Conservation (phyloP, 306 rosid genomes). For the Cicer yamashitae region DNA sequence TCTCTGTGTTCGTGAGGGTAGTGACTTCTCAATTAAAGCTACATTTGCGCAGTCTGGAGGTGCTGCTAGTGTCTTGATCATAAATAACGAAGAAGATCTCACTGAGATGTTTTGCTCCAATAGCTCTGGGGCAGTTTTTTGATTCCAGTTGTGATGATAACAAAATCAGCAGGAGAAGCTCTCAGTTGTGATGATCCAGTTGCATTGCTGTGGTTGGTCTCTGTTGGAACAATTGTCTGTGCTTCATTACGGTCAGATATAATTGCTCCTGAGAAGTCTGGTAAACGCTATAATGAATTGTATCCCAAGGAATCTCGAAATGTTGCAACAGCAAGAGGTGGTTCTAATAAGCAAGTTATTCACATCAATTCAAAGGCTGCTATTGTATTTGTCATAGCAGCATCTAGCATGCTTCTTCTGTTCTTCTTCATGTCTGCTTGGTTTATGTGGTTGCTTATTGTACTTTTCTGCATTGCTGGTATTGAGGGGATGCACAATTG, state of each 20-base stretch:
- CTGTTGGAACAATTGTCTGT: conserved; percentile 80
- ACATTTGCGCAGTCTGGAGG: conserved; percentile 72
- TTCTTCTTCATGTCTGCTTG: conserved; percentile 95
- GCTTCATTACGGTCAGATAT: conserved; percentile 87
- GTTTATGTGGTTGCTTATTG: conserved; percentile 94
- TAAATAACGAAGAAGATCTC: conserved; percentile 75
- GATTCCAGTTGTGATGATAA: conserved; percentile 80
- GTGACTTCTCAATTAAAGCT: conserved; percentile 84
- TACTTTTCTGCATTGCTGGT: conserved; percentile 95
- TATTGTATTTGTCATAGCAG: conserved; percentile 72
- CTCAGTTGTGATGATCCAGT: conserved; percentile 75
- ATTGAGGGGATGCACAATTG: conserved; percentile 92
- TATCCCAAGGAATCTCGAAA: conserved; percentile 76
- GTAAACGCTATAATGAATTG: conserved; percentile 77
- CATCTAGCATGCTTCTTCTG: conserved; percentile 81
- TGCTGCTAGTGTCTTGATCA: conserved; percentile 73
- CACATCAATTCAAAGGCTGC: conserved; percentile 79
- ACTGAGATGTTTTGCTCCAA: conserved; percentile 84
- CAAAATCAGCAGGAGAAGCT: conserved; percentile 74
- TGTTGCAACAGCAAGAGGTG: conserved; percentile 55
- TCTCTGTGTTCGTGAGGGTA: conserved; percentile 75
- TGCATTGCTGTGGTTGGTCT: conserved; percentile 76
- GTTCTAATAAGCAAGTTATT: conserved; percentile 65
- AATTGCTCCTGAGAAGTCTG: conserved; percentile 61
- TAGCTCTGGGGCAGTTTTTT: conserved; percentile 56